Conservation (phyloP, 2,329 filamentous ascomycete genomes). For the Arachnopeziza araneosa region DNA sequence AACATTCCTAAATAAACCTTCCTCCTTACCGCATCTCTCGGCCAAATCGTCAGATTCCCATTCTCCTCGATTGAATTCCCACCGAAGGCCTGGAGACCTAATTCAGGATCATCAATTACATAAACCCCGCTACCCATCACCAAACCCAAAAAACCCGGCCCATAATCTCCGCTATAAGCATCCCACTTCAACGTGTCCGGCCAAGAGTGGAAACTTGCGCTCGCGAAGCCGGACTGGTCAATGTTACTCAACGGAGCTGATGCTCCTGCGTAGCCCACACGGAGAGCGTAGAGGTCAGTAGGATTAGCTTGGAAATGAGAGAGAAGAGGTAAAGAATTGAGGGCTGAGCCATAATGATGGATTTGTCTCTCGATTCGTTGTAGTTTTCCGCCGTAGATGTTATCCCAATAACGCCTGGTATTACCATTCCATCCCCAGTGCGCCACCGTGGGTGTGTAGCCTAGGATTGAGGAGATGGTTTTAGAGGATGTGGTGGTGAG, state of each 20-base stretch:
- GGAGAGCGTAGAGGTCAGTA: no score
- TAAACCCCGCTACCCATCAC: no score
- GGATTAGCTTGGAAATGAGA: no score
- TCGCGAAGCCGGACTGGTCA: constrained; percentile 47
- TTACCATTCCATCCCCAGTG: constrained; percentile 21
- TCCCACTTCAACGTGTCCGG: constrained; percentile 53
- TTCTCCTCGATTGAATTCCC: no score
- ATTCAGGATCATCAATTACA: no score
- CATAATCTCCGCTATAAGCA: constrained; percentile 39
- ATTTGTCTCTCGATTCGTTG: constrained; percentile 43
- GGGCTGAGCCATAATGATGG: constrained; percentile 55
- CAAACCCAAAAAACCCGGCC: no score
- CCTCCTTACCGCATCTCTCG: constrained; percentile 42
- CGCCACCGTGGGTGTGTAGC: no score
- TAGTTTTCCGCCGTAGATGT: constrained; percentile 37
- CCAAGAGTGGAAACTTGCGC: constrained; percentile 51
- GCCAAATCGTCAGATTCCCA: constrained; percentile 32
- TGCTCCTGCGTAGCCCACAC: constrained; percentile 19
- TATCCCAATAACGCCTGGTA: constrained; percentile 56
- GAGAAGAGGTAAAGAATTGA: constrained; percentile 43
- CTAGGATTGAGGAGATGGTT: no score
- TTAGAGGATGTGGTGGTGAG: no score
- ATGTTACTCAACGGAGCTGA: constrained; percentile 51
- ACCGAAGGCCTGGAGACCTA: no score
- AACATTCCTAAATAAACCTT: constrained; percentile 44